Base-by-base conservation (phyloP, 1,284 basidiomycete species). In the Mixia osmundae region DNA sequence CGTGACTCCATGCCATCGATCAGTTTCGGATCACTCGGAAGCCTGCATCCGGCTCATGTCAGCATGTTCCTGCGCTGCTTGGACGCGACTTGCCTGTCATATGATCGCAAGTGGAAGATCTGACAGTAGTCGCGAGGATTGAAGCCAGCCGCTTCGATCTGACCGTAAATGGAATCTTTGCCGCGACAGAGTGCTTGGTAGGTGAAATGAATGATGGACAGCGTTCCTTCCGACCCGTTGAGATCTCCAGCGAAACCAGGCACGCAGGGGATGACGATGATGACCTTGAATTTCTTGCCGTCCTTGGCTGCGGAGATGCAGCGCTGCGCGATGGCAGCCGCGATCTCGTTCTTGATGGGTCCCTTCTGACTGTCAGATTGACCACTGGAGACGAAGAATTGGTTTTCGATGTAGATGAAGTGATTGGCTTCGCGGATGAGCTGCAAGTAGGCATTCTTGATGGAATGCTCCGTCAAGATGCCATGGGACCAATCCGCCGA, bases 391-490 rank as follows among this genome's bases (percentile, higher is more conserved):
- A 89, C 79, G 53, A 83, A 89, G 61, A 87, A 89, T 54, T 89
- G 82, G 50, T 91, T 89, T 59, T 89, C 79, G 44, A 89, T 87
- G 55, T 83, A 87, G 47, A 91, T 79, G 54, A 65, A 82, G 54
- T 87, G 76, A 44, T 71, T 71, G 0, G 82, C 69, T 52, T 87
- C 73, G 28, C 65, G 54, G 50, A 94, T 94, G 48, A 91, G 46
- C 47, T 80, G 65, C 35, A 74, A 66, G 56, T 87, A 80, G 4
- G 55, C 55, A 29, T 50, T 53, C 28, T 50, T 48, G 35, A 57
- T 57, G 10, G 49, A 53, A 35, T 49, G 42, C 35, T 42, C 38
- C 7, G 41, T 44, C 6, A 43, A 16, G 22, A 37, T 69, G 56
- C 53, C 49, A 55, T 50, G 52, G 32, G 22, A n/a, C 24, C 33